A percentile compares a stretch with the other conserved stretches of the same genome.
These are phyloP conservation scores for Gastrodia elata DNA, from an alignment of 106 monocot species.

Conservation along the genomic window DNA sequence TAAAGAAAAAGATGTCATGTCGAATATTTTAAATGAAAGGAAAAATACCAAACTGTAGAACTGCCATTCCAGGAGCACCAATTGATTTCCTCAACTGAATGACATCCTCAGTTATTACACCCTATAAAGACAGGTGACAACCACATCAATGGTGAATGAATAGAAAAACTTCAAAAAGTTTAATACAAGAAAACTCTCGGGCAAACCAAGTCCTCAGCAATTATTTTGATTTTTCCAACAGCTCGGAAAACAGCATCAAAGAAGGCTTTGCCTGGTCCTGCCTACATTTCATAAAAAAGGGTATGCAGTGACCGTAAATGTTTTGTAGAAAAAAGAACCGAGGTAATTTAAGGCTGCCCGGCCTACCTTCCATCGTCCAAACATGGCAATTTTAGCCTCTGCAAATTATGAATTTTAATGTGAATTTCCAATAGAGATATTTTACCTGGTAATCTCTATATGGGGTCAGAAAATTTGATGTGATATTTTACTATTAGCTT, in stretches of 20 bases:
- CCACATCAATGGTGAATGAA: not conserved
- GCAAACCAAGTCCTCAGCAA: constrained; percentile 91
- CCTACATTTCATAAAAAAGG: constrained; percentile 49
- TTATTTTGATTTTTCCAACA: constrained; percentile 72
- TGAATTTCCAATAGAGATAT: not conserved
- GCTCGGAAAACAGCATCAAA: constrained; percentile 87
- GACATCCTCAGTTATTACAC: constrained; percentile 96
- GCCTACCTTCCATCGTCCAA: constrained; percentile 86
- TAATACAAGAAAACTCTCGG: not conserved
- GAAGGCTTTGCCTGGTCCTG: constrained; percentile 82
- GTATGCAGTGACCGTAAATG: constrained; percentile 5
- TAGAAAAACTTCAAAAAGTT: not conserved
- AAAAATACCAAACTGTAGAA: constrained; percentile 91
- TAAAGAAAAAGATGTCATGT: not conserved
- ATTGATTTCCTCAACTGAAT: constrained; percentile 79
- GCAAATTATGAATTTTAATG: constrained; percentile 27
- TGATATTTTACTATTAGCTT: not conserved
- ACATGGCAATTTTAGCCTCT: constrained; percentile 72
- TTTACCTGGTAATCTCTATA: not conserved
- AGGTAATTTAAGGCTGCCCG: not conserved
- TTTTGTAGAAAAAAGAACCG: not conserved
- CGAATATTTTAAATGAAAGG: not conserved
- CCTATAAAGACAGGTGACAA: constrained; percentile 31
- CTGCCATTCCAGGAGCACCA: constrained; percentile 94
- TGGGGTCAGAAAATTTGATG: not conserved